Evolutionary conservation across 2,329 filamentous ascomycete genomes (phyloP), one percentile per base, ranked within the genome.

Genomic region (Aspergillus sclerotialis): DNA sequence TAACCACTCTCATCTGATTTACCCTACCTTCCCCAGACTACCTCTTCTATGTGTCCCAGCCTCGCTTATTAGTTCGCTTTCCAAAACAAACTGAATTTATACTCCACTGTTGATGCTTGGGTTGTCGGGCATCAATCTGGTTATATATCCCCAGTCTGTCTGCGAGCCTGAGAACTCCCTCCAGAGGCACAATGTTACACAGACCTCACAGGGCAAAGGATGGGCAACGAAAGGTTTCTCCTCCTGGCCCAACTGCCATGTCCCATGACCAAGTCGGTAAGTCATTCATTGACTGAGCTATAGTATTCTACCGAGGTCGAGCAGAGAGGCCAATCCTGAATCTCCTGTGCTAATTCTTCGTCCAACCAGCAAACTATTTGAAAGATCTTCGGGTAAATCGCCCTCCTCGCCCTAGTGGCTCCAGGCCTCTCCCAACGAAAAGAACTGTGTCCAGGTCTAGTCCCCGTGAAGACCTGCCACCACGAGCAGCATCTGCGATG

Each of bases 341-440:
- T n/a, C n/a, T 23, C 10, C 19, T 10, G 10, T 23, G 10, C 19
- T 23, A 10, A 23, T 23, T 23, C 10, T 10, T 23, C 10, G 19
- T 23, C 19, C 19, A 23, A 23, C 10, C 19, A 80, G 76, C 72
- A 38, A 69, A 60, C 37, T 81, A 79, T 53, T 64, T 81, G 30
- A 69, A 72, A 42, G 73, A 78, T 40, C 68, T 81, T 16, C 73
- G 77, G 45, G 67, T 64, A 37, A 76, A 73, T 51, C 70, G 72
- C 36, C 69, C 70, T 34, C 58, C 68, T 5, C 69, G 77, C 41
- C 77, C 77, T 5, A 74, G 67, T 32, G 77, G 78, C 38, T 78
- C 77, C 29, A 64, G 78, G 36, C 77, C 78, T 28, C 64, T 73
- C 29, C 77, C 76, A 8, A 62, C 68, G 14, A 71, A 68, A 43